These are phyloP conservation scores for Infundibulicybe gibba DNA, from an alignment of 768 basidiomycete species.

Conservation along the genomic window DNA sequence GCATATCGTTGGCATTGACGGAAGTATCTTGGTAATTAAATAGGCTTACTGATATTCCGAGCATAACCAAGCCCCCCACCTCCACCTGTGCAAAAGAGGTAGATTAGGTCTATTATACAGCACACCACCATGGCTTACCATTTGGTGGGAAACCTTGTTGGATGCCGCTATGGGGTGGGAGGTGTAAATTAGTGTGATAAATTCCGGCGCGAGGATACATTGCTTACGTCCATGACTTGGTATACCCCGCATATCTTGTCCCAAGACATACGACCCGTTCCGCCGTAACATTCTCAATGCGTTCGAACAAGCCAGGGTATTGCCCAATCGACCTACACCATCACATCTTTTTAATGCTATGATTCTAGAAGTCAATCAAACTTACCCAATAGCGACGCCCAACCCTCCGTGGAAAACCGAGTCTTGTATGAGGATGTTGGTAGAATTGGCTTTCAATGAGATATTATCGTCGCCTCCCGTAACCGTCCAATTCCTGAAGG, in stretches of 20 bases:
- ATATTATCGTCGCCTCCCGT: constrained; percentile 35
- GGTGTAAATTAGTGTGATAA: neutral
- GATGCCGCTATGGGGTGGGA: constrained; percentile 13
- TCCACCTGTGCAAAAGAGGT: constrained; percentile 15
- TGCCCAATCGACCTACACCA: constrained; percentile 24
- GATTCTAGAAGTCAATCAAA: neutral
- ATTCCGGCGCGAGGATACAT: neutral
- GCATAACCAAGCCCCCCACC: constrained; percentile 28
- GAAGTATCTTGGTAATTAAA: neutral
- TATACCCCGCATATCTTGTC: constrained; percentile 22
- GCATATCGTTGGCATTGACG: neutral
- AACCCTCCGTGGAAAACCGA: constrained; percentile 30
- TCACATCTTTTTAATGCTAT: neutral
- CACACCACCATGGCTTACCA: constrained; percentile 10
- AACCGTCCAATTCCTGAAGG: constrained; percentile 32
- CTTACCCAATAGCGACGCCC: constrained; percentile 35
- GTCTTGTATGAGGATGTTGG: constrained; percentile 35
- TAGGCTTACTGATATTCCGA: constrained; percentile 18
- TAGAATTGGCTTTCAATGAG: constrained; percentile 35
- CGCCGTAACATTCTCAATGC: constrained; percentile 26
- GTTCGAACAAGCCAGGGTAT: constrained; percentile 24
- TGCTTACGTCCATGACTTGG: constrained; percentile 31
- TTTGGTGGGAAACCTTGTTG: constrained; percentile 28
- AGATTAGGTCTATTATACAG: neutral
- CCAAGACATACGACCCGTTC: constrained; percentile 18